Percentiles rank a stretch among this genome's conserved stretches.
phyloP scores from a whole-genome alignment of 2,329 filamentous ascomycete genomes.

The Aureobasidium melanogenum region DNA sequence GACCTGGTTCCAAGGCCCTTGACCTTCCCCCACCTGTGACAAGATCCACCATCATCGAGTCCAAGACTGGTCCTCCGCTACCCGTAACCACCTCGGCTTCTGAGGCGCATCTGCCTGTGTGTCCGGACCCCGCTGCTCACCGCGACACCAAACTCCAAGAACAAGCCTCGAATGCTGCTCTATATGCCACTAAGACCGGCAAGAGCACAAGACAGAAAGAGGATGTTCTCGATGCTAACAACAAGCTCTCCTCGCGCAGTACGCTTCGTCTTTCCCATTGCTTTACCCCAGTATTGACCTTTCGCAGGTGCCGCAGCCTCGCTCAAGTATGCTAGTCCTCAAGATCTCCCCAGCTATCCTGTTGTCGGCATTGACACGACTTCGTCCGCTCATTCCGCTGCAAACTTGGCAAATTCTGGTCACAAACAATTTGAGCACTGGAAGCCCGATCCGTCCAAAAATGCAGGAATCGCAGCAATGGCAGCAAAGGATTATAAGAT shows the following conservation, averaged over 20 bases:
- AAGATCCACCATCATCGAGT: not conserved
- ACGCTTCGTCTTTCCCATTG: conserved; percentile 21
- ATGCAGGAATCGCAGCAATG: conserved; percentile 51
- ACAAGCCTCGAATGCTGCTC: conserved; percentile 52
- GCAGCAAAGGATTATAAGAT: conserved; percentile 53
- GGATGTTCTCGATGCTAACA: conserved; percentile 40
- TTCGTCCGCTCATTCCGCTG: conserved; percentile 63
- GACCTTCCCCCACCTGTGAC: not conserved
- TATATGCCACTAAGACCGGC: conserved; percentile 43
- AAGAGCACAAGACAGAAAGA: conserved; percentile 20
- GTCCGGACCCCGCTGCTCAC: conserved; percentile 37
- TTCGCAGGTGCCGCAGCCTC: conserved; percentile 48
- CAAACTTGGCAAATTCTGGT: conserved; percentile 63
- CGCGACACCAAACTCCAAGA: conserved; percentile 34
- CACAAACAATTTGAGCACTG: conserved; percentile 57
- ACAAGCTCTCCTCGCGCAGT: conserved; percentile 51
- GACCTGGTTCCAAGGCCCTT: not conserved
- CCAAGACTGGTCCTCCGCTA: not conserved
- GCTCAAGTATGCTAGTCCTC: conserved; percentile 62
- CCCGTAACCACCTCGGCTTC: not conserved
- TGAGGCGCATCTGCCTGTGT: conserved; percentile 11
- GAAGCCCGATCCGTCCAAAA: conserved; percentile 54
- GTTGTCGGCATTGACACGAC: conserved; percentile 51
- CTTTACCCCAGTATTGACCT: conserved; percentile 14
- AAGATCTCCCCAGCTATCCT: conserved; percentile 67